phyloP scores from a whole-genome alignment of 345 rosid genomes.

The Murraya paniculata region DNA sequence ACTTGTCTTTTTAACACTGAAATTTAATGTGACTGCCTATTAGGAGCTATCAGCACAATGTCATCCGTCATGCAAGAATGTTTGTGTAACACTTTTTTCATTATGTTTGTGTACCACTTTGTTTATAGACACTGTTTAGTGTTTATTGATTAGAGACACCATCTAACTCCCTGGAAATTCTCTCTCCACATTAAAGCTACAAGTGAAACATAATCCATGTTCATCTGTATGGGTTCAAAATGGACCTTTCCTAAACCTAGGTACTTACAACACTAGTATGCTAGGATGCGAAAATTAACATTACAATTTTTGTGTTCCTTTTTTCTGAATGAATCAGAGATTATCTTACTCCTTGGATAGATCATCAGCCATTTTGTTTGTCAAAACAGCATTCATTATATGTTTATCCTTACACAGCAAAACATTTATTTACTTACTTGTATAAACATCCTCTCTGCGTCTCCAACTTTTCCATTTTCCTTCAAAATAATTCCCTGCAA shows the following conservation, averaged over 20 bases:
- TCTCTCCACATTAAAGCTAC: neutral
- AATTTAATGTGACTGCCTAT: neutral
- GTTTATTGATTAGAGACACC: neutral
- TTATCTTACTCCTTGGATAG: neutral
- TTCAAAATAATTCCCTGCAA: constrained; percentile 82
- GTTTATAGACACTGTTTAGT: neutral
- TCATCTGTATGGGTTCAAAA: neutral
- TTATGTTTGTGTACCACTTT: neutral
- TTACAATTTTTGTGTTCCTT: neutral
- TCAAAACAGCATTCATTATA: neutral
- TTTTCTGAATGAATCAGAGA: neutral
- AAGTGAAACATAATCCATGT: too few species aligned
- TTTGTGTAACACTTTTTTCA: neutral
- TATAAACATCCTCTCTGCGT: constrained; percentile 97
- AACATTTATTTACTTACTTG: constrained; percentile 55
- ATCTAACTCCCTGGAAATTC: neutral
- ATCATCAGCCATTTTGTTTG: neutral
- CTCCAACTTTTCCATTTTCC: constrained; percentile 82
- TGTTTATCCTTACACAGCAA: neutral
- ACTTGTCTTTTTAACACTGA: neutral
- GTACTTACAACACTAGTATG: neutral
- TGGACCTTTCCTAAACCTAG: neutral
- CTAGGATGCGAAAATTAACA: neutral
- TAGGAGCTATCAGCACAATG: neutral
- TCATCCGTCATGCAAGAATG: neutral